Conservation (phyloP, 345 rosid species). For the Populus nigra region DNA sequence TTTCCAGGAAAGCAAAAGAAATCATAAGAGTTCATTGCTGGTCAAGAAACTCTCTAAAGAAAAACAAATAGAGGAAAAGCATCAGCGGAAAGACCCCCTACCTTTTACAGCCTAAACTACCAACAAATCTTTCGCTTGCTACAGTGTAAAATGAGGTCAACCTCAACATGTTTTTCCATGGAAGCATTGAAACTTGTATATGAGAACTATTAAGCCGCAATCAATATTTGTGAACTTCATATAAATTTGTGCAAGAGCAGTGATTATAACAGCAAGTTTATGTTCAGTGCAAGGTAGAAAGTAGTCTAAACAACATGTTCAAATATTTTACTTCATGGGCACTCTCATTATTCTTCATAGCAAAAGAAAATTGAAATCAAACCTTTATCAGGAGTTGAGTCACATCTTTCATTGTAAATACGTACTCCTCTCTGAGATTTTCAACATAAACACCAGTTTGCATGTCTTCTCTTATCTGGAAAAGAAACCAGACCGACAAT, state of each 20-base stretch:
- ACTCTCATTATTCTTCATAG: constrained; percentile 7
- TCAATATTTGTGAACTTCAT: neutral
- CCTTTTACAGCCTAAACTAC: neutral
- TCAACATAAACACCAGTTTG: constrained; percentile 94
- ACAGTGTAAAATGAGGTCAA: neutral
- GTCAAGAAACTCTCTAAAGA: neutral
- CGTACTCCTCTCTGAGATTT: constrained; percentile 76
- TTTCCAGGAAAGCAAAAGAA: neutral
- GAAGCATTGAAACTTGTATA: neutral
- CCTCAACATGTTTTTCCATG: neutral
- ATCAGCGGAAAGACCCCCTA: neutral
- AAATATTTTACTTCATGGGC: neutral
- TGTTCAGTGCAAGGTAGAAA: neutral
- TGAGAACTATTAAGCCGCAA: neutral
- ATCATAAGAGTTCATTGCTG: neutral
- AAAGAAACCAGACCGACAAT: constrained; percentile 11
- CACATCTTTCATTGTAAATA: constrained; percentile 76
- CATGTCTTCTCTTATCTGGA: constrained; percentile 95
- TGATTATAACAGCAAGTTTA: neutral
- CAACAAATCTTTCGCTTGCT: neutral
- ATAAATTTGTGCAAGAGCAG: neutral
- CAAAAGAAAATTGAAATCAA: constrained; percentile 21
- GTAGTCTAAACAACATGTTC: neutral
- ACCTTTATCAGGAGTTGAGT: constrained; percentile 79
- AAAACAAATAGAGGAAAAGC: neutral